phyloP scores from a whole-genome alignment of 345 rosid genomes.

The Aquilaria malaccensis region DNA sequence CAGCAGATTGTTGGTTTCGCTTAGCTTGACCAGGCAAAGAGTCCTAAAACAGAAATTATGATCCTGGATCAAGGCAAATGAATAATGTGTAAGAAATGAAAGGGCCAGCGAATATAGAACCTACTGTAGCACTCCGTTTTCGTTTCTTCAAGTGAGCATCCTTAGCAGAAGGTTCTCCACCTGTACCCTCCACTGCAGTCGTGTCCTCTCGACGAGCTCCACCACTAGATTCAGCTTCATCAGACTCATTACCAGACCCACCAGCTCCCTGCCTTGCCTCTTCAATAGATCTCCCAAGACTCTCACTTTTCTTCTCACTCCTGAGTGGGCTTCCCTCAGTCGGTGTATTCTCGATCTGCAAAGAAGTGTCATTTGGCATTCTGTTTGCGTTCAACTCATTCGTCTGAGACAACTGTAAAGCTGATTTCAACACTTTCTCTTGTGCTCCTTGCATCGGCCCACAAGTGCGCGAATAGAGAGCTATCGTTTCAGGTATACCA shows the following conservation, averaged over 20 bases:
- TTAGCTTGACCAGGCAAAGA: slow-evolving; percentile 38
- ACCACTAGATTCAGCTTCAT: slow-evolving; percentile 77
- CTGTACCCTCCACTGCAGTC: slow-evolving; percentile 35
- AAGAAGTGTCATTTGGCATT: slow-evolving; percentile 43
- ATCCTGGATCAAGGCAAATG: background rate
- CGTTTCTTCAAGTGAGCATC: slow-evolving; percentile 58
- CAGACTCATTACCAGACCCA: slow-evolving; percentile 72
- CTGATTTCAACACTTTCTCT: slow-evolving; percentile 32
- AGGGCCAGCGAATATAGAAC: slow-evolving; percentile 9
- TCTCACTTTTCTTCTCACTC: slow-evolving; percentile 35
- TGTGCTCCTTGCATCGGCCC: slow-evolving; percentile 49
- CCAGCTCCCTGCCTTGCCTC: slow-evolving; percentile 52
- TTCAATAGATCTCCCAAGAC: slow-evolving; percentile 39
- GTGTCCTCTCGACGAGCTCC: slow-evolving; percentile 40
- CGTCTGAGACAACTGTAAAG: slow-evolving; percentile 31
- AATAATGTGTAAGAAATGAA: background rate
- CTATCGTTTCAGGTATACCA: slow-evolving; percentile 49
- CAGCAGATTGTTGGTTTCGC: slow-evolving; percentile 43
- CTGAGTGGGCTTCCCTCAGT: slow-evolving; percentile 34
- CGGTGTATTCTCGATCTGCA: slow-evolving; percentile 30
- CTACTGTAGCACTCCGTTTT: slow-evolving; percentile 66
- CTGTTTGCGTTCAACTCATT: slow-evolving; percentile 39
- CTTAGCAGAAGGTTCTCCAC: slow-evolving; percentile 46
- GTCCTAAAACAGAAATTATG: slow-evolving; percentile 31
- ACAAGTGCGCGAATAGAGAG: slow-evolving; percentile 41